A percentile compares a stretch with the other conserved stretches of the same genome.
Evolutionary conservation across 192 early-diverging fungal genomes (phyloP).

Genomic region (Allomyces arbusculus): DNA sequence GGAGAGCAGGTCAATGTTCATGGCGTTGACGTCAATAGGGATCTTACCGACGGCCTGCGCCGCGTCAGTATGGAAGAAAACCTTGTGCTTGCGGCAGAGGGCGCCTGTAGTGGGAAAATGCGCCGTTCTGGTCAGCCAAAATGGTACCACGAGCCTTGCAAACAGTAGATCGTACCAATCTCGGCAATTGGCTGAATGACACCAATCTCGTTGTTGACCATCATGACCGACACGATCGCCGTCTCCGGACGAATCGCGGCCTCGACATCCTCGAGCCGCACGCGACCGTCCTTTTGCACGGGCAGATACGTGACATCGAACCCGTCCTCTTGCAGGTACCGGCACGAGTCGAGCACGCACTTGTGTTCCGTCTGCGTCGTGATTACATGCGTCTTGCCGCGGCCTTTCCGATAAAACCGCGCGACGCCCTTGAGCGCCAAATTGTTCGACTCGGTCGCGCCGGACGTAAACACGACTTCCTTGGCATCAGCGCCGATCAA

Average conservation of each 20-base stretch:
- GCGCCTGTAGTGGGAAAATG: slow-evolving; percentile 11
- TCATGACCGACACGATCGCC: slow-evolving; percentile 79
- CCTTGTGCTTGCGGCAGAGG: slow-evolving; percentile 63
- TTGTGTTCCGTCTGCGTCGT: slow-evolving; percentile 97
- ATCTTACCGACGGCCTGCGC: slow-evolving; percentile 95
- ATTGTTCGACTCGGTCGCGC: slow-evolving; percentile 95
- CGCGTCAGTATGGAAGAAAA: slow-evolving; percentile 94
- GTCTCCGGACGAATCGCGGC: slow-evolving; percentile 78
- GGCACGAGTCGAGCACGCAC: slow-evolving; percentile 91
- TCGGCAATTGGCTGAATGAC: slow-evolving; percentile 80
- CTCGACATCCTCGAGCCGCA: slow-evolving; percentile 60
- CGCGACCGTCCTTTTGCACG: slow-evolving; percentile 59
- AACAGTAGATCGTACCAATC: slow-evolving; percentile 29
- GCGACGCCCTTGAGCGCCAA: slow-evolving; percentile 83
- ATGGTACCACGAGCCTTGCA: not conserved
- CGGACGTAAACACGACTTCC: slow-evolving; percentile 89
- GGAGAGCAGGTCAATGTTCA: slow-evolving; percentile 89
- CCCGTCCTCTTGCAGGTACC: slow-evolving; percentile 82
- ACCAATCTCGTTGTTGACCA: slow-evolving; percentile 97
- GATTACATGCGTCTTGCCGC: slow-evolving; percentile 84
- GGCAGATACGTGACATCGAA: slow-evolving; percentile 91
- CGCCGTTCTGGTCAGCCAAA: not conserved
- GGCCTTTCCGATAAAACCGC: slow-evolving; percentile 50
- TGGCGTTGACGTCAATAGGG: slow-evolving; percentile 69
- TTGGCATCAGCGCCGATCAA: slow-evolving; percentile 85